Conservation (phyloP, 2,329 filamentous ascomycete genomes). For the Colletotrichum magnum region DNA sequence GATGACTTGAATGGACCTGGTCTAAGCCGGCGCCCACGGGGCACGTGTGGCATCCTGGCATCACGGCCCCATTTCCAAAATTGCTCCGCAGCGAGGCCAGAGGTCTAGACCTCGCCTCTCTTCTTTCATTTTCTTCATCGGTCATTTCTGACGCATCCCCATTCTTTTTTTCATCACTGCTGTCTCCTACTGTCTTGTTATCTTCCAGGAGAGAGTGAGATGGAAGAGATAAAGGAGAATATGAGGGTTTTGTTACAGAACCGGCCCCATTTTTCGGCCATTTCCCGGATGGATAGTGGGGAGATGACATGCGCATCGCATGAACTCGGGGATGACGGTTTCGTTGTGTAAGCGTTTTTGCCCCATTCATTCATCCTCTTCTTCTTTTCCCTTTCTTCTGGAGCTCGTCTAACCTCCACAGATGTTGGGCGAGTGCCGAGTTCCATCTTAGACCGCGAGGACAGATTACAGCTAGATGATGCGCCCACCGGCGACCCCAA, state of each 20-base stretch:
- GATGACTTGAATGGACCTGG: slow-evolving; percentile 1
- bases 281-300: background rate
- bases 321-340: slow-evolving; percentile 10
- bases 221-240: background rate
- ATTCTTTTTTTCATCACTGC: background rate
- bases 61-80: slow-evolving; percentile 17
- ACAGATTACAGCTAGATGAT: slow-evolving; percentile 11
- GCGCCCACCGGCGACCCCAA: background rate
- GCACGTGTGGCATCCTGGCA: slow-evolving; percentile 11
- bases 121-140: slow-evolving; percentile 5
- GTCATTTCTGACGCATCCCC: background rate
- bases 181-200: background rate
- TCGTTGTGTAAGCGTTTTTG: background rate
- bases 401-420: background rate
- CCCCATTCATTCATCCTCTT: slow-evolving; percentile 9
- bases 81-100: slow-evolving; percentile 14
- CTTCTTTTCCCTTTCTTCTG: too few species aligned
- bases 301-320: slow-evolving; percentile 14
- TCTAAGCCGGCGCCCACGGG: slow-evolving; percentile 24
- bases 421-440: slow-evolving; percentile 8
- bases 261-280: background rate
- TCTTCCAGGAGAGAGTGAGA: background rate
- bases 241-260: background rate
- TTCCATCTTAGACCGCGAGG: slow-evolving; percentile 30
- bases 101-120: slow-evolving; percentile 16